Evolutionary conservation across 1,284 basidiomycete genomes (phyloP).

Genomic region (Ustilago shanxiensis): DNA sequence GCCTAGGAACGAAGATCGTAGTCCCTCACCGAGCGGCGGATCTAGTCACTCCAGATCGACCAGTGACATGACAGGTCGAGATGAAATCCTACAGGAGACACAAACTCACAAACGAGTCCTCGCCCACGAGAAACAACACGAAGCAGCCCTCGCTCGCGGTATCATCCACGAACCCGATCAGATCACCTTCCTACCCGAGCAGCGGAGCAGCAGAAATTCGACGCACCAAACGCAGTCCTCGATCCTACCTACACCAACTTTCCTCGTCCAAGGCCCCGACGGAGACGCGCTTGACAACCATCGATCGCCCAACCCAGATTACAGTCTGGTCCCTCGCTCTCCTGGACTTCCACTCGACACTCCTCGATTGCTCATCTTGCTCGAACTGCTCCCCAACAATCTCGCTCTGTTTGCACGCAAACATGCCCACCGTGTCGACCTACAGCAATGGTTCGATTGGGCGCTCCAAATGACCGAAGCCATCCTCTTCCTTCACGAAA

Average conservation of each 20-base stretch:
- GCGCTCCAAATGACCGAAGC: constrained; percentile 57
- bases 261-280: constrained; percentile 33
- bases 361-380: constrained; percentile 64
- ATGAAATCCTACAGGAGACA: constrained; percentile 30
- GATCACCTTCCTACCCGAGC: background rate
- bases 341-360: constrained; percentile 27
- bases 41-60: constrained; percentile 46
- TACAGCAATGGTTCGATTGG: constrained; percentile 62
- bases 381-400: constrained; percentile 64
- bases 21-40: background rate
- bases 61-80: constrained; percentile 46
- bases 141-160: constrained; percentile 20
- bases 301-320: background rate
- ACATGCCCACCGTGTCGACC: constrained; percentile 48
- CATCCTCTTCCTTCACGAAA: constrained; percentile 60
- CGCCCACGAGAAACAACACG: constrained; percentile 29
- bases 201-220: constrained; percentile 10
- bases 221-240: constrained; percentile 1
- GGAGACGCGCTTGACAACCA: constrained; percentile 13
- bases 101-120: constrained; percentile 28
- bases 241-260: constrained; percentile 19
- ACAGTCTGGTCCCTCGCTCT: background rate
- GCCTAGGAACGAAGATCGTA: constrained; percentile 8
- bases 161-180: constrained; percentile 10
- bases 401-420: constrained; percentile 51